Base-by-base conservation (phyloP, 768 basidiomycete genomes). In the Rhizopogon rudus region DNA sequence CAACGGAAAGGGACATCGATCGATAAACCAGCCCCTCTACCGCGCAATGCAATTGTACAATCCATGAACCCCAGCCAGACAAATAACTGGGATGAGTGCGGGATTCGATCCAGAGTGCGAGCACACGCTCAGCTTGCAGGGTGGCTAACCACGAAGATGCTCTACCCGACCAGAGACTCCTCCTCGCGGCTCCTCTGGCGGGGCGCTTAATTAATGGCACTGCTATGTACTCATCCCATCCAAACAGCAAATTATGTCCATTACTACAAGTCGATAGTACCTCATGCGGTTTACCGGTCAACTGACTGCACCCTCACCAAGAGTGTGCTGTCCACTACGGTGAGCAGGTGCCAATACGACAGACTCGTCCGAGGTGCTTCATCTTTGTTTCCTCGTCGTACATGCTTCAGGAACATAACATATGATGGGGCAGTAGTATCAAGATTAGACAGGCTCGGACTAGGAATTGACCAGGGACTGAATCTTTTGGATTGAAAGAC, bases 31-130 rank as follows among this genome's bases (percentile, higher is more conserved):
- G 65, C 28, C 51, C 62, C 10, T 44, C 54, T 20, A 60, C 56
- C 5, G 67, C 65, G 17, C 67, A 25, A 44, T 66, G 67, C 43
- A 68, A 20, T 25, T 10, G 57, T 68, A n/a, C 65, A 68, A 40
- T 66, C 60, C 22, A 57, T 67, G 25, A 55, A 57, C n/a, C 60
- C 65, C 7, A 49, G 3, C 33, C 17, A 4, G 14, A 44, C 0
- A 20, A 16, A 7, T 5, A 16, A 9, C 12, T 51, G 49, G 49
- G 10, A 2, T 9, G 60, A 66, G 28, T 8, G 33, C 4, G 0
- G 1, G 0, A 31, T 66, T 16, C 53, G 40, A 20, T 44, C 9
- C 25, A 54, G 37, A 8, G 2, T 17, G 14, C 44, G 48, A 1
- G 39, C 44, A 13, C 40, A 53, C 8, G 59, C 54, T 17, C 55